phyloP scores from a whole-genome alignment of 2,329 filamentous ascomycete genomes.

The Penicillium sp. region DNA sequence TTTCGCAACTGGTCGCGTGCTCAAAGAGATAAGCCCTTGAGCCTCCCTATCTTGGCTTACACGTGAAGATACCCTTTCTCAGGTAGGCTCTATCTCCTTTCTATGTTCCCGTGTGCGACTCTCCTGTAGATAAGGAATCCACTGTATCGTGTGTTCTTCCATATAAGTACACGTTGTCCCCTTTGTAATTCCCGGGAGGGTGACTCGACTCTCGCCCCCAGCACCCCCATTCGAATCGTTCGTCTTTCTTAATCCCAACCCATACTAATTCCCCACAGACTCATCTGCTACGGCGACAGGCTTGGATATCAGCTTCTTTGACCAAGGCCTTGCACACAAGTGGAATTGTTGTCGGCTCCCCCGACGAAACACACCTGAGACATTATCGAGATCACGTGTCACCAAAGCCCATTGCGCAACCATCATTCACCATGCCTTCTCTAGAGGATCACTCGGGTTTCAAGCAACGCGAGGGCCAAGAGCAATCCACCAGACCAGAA shows the following conservation, averaged over 20 bases:
- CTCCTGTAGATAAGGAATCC: conserved; percentile 12
- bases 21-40: neutral
- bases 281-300: conserved; percentile 28
- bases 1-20: conserved; percentile 11
- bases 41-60: conserved; percentile 5
- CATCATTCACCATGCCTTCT: conserved; percentile 26
- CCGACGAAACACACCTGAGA: conserved; percentile 25
- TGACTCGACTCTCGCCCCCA: conserved; percentile 1
- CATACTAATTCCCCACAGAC: conserved; percentile 29
- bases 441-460: conserved; percentile 30
- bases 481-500: conserved; percentile 25
- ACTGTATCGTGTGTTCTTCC: conserved; percentile 4
- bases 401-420: conserved; percentile 28
- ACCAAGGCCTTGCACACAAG: conserved; percentile 23
- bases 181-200: conserved; percentile 12
- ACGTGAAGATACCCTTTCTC: conserved; percentile 1
- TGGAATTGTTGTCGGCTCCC: conserved; percentile 15
- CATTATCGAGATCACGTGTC: conserved; percentile 29
- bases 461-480: conserved; percentile 29
- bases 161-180: conserved; percentile 6
- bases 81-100: conserved; percentile 28
- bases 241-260: conserved; percentile 6
- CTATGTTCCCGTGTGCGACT: neutral
- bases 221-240: conserved; percentile 9
- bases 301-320: conserved; percentile 24